Evolutionary conservation across 768 basidiomycete species (phyloP), one percentile per base, ranked within the genome.

Genomic region (Termitomyces sp.): DNA sequence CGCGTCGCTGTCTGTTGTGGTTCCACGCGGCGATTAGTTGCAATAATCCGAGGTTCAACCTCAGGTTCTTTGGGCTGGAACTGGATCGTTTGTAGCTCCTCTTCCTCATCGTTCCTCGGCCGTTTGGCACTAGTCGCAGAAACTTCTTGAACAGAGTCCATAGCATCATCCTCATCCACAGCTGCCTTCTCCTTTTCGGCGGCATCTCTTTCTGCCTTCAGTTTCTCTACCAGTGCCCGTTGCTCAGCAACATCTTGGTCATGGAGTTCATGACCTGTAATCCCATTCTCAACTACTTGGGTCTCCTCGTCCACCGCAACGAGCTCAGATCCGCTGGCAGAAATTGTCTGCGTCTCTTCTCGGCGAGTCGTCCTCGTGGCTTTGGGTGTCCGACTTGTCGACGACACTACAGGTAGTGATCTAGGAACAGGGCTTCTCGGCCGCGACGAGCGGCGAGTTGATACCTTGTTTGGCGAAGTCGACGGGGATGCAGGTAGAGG

Each of bases 231-330:
- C 66, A 95, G 70, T 64, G 84, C 84, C 70, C 84, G 83, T 72
- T 93, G 90, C 65, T 92, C 90, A 33, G 75, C 76, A 44, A 95
- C 79, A 68, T 93, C 92, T 63, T 86, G 77, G 40, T 83, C 76
- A 6, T 79, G 80, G 67, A 90, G 78, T 64, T 86, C 82, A 22
- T 82, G 77, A 32, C 80, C 83, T 1, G 84, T 80, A 2, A 87
- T 73, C 20, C 65, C 66, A 28, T 79, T 76, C 43, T 85, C 82
- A 24, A 84, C 72, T 0, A 74, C 70, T 58, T 83, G 84, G 0
- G 71, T 76, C 33, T 88, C 86, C 63, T 87, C 86, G 50, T 89
- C 88, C 3, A 87, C 84, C 1, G 76, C 74, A 0, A 85, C 83
- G 66, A 86, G 80, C 35, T 89, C 87, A 1, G 84, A 85, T 3